These are phyloP conservation scores for Tolypocladium sp. DNA, from an alignment of 2,329 filamentous ascomycete genomes.

Conservation along the genomic window DNA sequence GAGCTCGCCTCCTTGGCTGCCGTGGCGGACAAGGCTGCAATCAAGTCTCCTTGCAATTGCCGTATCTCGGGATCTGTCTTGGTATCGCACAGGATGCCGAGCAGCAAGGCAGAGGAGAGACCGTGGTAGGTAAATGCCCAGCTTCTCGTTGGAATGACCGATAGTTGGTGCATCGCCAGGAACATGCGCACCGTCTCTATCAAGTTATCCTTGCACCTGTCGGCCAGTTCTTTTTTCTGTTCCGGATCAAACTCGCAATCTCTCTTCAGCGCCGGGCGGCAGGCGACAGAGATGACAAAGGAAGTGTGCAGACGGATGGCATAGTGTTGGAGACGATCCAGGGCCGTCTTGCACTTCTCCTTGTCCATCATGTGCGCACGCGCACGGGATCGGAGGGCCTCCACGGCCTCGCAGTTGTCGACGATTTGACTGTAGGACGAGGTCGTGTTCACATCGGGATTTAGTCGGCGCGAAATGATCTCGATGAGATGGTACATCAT, in stretches of 20 bases:
- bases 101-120: slow-evolving; percentile 53
- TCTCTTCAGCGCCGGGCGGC: slow-evolving; percentile 50
- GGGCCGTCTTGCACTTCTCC: slow-evolving; percentile 53
- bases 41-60: slow-evolving; percentile 54
- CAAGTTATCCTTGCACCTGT: slow-evolving; percentile 52
- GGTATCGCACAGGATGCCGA: slow-evolving; percentile 54
- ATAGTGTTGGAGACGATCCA: slow-evolving; percentile 55
- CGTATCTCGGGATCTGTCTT: slow-evolving; percentile 55
- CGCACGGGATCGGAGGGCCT: slow-evolving; percentile 39
- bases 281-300: slow-evolving; percentile 57
- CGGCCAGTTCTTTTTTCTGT: slow-evolving; percentile 46
- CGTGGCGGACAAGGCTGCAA: slow-evolving; percentile 53
- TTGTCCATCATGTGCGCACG: slow-evolving; percentile 46
- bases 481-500: slow-evolving; percentile 57
- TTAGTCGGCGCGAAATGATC: slow-evolving; percentile 48
- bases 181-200: slow-evolving; percentile 61
- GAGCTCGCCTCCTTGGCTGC: slow-evolving; percentile 52
- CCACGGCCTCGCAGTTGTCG: slow-evolving; percentile 46
- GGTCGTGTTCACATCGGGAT: slow-evolving; percentile 42
- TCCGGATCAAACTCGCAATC: slow-evolving; percentile 39
- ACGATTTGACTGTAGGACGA: slow-evolving; percentile 46
- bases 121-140: slow-evolving; percentile 63
- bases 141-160: slow-evolving; percentile 55
- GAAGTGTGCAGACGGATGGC: slow-evolving; percentile 56
- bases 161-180: slow-evolving; percentile 58